Base-by-base conservation (phyloP, 1,139 yeast species). In the Debaryomyces udenii region DNA sequence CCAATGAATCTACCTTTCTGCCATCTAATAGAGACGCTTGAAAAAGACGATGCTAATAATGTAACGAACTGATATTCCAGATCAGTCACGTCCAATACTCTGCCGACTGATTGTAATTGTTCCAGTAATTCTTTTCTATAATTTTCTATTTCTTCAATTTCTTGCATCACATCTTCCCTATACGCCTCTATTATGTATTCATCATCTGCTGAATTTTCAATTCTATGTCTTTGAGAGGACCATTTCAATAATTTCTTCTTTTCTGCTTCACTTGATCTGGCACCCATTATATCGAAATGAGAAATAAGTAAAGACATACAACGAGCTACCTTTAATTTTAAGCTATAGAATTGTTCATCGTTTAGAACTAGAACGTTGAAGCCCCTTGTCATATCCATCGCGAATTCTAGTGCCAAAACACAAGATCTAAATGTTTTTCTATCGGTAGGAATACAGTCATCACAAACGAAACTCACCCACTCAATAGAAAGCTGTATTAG, bases 241-340 rank as follows among this genome's bases (percentile, higher is more conserved):
- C 74, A 80, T 51, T 69, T 78, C 57, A 73, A 70, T 64, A 71
- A 67, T 55, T 73, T 71, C 51, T 69, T 76, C 65, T 76, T 72
- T 51, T 84, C 90, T 3, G 90, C 90, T 46, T 88, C 94, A 57
- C 86, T 86, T 5, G 96, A 86, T 55, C 98, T 77, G 0, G 98
- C 97, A 40, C 99, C 99, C 96, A 93, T 93, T 43, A 93, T 90
- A 66, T 93, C 99, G 58, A 93, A 93, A 66, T 93, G 99, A 0
- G 97, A 88, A 49, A 93, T 91, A 47, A 93, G 74, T 40, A 93
- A 70, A 1, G 97, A 83, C 94, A 93, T 90, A 63, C 98, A 90
- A 2, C 96, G 87, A 0, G 98, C 96, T 33, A 93, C 96, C 57
- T 89, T 90, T 41, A 81, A 76, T 52, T 90, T 83, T 52, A 93